A percentile compares a stretch with the other conserved stretches of the same genome.
Conservation (phyloP, 202 grass and related monocot species). For the Dendrocalamus latiflorus region DNA sequence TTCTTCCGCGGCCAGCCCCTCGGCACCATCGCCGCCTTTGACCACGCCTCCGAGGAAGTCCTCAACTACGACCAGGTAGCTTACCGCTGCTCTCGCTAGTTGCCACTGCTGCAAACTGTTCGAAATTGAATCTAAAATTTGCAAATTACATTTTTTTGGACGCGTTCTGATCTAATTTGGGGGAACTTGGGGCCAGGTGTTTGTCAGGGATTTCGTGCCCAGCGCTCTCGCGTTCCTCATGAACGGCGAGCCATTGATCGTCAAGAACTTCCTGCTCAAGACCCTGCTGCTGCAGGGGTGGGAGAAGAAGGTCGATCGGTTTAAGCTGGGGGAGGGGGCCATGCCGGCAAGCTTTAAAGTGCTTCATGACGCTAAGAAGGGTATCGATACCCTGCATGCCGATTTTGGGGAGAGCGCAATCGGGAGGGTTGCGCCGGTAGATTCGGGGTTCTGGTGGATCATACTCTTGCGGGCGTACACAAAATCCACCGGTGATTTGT, state of each 20-base stretch:
- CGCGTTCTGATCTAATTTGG: conserved; percentile 14
- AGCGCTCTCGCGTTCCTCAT: conserved; percentile 77
- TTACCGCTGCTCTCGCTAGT: background rate
- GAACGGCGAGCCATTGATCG: conserved; percentile 68
- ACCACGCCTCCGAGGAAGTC: conserved; percentile 65
- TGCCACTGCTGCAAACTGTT: background rate
- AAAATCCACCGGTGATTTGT: conserved; percentile 59
- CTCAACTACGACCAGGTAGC: conserved; percentile 92
- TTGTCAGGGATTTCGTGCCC: conserved; percentile 88
- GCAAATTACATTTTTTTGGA: background rate
- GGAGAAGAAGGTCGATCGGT: conserved; percentile 77
- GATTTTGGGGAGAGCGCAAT: conserved; percentile 92
- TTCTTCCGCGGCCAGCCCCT: conserved; percentile 70
- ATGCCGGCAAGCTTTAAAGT: conserved; percentile 95
- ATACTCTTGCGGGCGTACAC: conserved; percentile 78
- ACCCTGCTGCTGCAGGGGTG: conserved; percentile 70
- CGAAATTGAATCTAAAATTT: conserved; percentile 1
- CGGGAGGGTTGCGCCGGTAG: conserved; percentile 70
- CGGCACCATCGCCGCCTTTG: conserved; percentile 66
- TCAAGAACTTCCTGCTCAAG: conserved; percentile 77
- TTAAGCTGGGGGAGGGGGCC: conserved; percentile 84
- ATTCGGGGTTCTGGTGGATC: conserved; percentile 93
- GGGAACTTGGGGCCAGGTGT: conserved; percentile 44
- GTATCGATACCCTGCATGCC: conserved; percentile 49
- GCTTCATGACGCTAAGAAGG: conserved; percentile 51